phyloP scores from a whole-genome alignment of 345 rosid genomes.

The Sisymbrium altissimum region DNA sequence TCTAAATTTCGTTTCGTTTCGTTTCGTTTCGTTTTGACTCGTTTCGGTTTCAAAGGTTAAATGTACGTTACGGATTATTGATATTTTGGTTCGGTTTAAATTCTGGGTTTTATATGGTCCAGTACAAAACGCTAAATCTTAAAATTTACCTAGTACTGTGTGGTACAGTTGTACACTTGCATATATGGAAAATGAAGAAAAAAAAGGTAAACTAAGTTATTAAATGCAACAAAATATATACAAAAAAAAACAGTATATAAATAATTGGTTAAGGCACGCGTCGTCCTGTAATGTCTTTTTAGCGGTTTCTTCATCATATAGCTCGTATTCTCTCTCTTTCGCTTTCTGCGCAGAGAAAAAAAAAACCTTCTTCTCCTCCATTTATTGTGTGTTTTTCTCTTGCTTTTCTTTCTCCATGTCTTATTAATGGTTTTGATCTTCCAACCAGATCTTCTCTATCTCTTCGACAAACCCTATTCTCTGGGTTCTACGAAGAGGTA shows the following conservation, averaged over 20 bases:
- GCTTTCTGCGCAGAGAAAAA: conserved; percentile 26
- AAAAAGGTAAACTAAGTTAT: background rate
- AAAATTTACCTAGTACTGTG: background rate
- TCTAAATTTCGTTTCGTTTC: background rate
- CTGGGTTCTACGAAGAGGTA: conserved; percentile 29
- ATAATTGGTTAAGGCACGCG: conserved; percentile 28
- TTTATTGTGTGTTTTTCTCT: conserved; percentile 6
- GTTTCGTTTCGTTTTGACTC: background rate
- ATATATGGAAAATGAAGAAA: background rate
- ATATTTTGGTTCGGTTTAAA: background rate
- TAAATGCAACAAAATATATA: background rate
- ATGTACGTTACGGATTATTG: background rate
- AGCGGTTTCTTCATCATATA: conserved; percentile 29
- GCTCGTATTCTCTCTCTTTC: background rate
- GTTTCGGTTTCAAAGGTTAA: background rate
- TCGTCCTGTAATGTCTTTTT: conserved; percentile 20
- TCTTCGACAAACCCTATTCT: conserved; percentile 35
- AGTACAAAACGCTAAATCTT: background rate
- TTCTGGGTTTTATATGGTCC: too few relatives aligned
- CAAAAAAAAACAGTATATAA: background rate
- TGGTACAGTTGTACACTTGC: conserved; percentile 8
- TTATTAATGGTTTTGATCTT: conserved; percentile 25
- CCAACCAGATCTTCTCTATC: conserved; percentile 21
- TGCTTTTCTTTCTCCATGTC: conserved; percentile 20
- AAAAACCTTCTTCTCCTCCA: conserved; percentile 11